Base-by-base conservation (phyloP, 768 basidiomycete genomes). In the Hypholoma sublateritium region DNA sequence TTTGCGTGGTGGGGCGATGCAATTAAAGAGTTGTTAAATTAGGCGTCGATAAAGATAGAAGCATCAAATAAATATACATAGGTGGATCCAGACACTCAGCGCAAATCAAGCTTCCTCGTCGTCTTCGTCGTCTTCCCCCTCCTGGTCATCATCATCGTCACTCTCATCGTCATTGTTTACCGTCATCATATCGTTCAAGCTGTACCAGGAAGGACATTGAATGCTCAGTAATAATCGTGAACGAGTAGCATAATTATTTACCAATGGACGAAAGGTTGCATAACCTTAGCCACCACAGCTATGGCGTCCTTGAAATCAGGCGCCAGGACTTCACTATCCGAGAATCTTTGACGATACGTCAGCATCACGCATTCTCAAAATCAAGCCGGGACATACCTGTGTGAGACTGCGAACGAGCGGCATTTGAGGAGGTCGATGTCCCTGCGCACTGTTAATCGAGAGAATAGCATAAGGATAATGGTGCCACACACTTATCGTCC, bases 401-500 rank as follows among this genome's bases (percentile, higher is more conserved):
- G 80, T 0, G 80, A 68, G 2, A 95, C 91, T 2, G 80, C 86
- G 34, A 93, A 84, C 16, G 87, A 86, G 22, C 93, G 84, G 58
- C 91, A 88, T 70, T 91, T 92, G 59, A 99, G 74, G 49, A 98
- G 73, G 69, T 96, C 95, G 61, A 99, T 98, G 67, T 98, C 93
- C 70, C 88, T 91, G 58, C 34, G 53, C 19, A 57, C 37, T 21
- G 22, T 12, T 24, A 53, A 36, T 36, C 22, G 47, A 24, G 17
- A 25, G 13, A 43, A 49, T 14, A 36, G 35, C 14, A 32, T 44
- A 14, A 16, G 43, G 39, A 36, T 50, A 25, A 21, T 45, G 50
- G 39, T 39, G 39, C 62, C 16, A 22, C 9, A 64, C 54, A 91
- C 90, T 78, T 77, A 68, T 98, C 94, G 28, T 80, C 80, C 72